A percentile compares a stretch with the other conserved stretches of the same genome.
Evolutionary conservation across 2,329 filamentous ascomycete species (phyloP).

Genomic region (Fusarium anthophilum): DNA sequence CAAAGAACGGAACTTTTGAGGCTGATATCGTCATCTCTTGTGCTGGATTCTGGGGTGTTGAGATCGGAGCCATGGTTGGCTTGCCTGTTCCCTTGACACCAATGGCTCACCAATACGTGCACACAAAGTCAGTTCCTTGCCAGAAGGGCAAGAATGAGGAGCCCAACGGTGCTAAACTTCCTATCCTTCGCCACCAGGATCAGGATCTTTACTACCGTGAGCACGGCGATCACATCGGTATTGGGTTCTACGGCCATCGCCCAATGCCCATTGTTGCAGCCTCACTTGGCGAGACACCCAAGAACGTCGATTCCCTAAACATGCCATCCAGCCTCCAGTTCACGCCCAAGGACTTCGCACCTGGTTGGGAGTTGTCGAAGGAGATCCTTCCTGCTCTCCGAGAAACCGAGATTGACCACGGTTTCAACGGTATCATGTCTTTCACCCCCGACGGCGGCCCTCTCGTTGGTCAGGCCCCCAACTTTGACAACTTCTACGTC

Average conservation of each 20-base stretch:
- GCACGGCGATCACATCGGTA: slow-evolving; percentile 69
- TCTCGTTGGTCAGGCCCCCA: slow-evolving; percentile 66
- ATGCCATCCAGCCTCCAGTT: slow-evolving; percentile 72
- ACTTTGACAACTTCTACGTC: slow-evolving; percentile 69
- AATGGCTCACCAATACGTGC: slow-evolving; percentile 71
- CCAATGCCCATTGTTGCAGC: slow-evolving; percentile 68
- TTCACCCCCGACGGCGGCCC: slow-evolving; percentile 72
- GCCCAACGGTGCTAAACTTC: slow-evolving; percentile 61
- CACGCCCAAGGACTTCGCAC: slow-evolving; percentile 67
- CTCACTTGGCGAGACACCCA: slow-evolving; percentile 61
- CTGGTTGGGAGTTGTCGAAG: slow-evolving; percentile 66
- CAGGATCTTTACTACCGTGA: slow-evolving; percentile 72
- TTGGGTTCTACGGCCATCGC: slow-evolving; percentile 71
- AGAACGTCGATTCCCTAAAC: slow-evolving; percentile 64
- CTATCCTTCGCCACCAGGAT: slow-evolving; percentile 71
- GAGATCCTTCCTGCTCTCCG: slow-evolving; percentile 63
- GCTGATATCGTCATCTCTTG: slow-evolving; percentile 71
- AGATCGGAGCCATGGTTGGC: slow-evolving; percentile 69
- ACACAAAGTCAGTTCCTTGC: slow-evolving; percentile 63
- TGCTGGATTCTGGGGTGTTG: slow-evolving; percentile 73
- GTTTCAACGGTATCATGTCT: slow-evolving; percentile 73
- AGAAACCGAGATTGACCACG: slow-evolving; percentile 62
- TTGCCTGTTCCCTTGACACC: slow-evolving; percentile 67
- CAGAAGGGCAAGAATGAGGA: slow-evolving; percentile 48
- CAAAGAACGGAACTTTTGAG: slow-evolving; percentile 57